Conservation (phyloP, 2,329 filamentous ascomycete species). For the Phialemoniopsis sp. region DNA sequence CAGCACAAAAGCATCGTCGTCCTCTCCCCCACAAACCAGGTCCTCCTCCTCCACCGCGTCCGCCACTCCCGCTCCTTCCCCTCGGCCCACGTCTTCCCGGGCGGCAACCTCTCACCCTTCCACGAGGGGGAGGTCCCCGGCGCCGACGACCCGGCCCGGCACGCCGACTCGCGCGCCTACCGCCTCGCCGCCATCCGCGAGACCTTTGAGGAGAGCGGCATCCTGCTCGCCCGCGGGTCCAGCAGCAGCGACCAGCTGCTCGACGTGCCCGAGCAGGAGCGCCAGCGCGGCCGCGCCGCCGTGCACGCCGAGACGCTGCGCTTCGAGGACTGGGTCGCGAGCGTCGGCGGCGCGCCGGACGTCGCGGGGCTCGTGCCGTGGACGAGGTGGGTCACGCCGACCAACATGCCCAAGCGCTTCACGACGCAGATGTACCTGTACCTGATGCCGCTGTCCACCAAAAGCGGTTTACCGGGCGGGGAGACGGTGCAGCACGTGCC, state of each 20-base stretch:
- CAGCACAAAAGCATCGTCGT: slow-evolving; percentile 68
- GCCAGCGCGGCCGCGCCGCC: slow-evolving; percentile 60
- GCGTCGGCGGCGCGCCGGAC: slow-evolving; percentile 59
- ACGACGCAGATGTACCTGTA: slow-evolving; percentile 98
- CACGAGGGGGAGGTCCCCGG: slow-evolving; percentile 62
- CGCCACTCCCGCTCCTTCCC: slow-evolving; percentile 79
- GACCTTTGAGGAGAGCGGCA: slow-evolving; percentile 92
- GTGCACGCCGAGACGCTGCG: slow-evolving; percentile 63
- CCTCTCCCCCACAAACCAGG: slow-evolving; percentile 80
- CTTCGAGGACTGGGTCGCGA: slow-evolving; percentile 63
- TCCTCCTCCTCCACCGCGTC: slow-evolving; percentile 84
- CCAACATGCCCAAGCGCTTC: slow-evolving; percentile 69
- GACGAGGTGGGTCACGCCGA: slow-evolving; percentile 87
- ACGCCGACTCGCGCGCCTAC: slow-evolving; percentile 70
- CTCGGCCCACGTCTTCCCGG: slow-evolving; percentile 92
- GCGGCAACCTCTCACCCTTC: slow-evolving; percentile 72
- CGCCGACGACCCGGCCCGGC: slow-evolving; percentile 46
- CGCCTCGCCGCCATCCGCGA: slow-evolving; percentile 82
- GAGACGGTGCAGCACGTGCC: slow-evolving; percentile 54
- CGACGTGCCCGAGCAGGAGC: slow-evolving; percentile 52
- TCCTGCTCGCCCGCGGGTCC: slow-evolving; percentile 63
- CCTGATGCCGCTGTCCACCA: slow-evolving; percentile 65
- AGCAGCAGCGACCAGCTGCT: slow-evolving; percentile 41
- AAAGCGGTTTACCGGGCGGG: no score
- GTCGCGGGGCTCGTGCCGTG: slow-evolving; percentile 68